Percentiles rank a stretch among this genome's conserved stretches.
Conservation (phyloP, 164 flowering plant species). For the Liquidambar formosana region DNA sequence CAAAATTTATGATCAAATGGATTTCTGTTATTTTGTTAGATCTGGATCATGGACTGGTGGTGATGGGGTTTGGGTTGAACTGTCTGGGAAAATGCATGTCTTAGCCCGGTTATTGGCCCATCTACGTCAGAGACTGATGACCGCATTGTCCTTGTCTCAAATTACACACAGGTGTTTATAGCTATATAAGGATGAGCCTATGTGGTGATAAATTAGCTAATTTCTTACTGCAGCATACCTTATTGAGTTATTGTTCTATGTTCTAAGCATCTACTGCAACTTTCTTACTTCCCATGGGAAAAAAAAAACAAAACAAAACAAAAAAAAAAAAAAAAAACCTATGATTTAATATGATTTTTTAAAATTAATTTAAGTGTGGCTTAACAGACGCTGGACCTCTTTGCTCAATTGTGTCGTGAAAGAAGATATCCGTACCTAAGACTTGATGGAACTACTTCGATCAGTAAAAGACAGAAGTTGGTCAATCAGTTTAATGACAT, state of each 20-base stretch:
- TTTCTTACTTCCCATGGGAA: neutral
- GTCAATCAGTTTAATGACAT: conserved; percentile 83
- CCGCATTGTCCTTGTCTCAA: conserved; percentile 94
- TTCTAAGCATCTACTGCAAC: neutral
- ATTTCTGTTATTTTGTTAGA: conserved; percentile 38
- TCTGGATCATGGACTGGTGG: conserved; percentile 99
- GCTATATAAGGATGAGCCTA: neutral
- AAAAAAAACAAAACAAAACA: too few relatives aligned
- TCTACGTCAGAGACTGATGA: conserved; percentile 85
- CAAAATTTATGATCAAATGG: neutral
- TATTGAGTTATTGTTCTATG: too few relatives aligned
- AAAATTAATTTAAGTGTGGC: conserved; percentile 6
- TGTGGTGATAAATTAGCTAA: neutral
- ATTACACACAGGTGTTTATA: conserved; percentile 88
- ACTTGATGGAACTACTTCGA: conserved; percentile 95
- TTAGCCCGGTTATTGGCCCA: conserved; percentile 87
- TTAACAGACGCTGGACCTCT: conserved; percentile 85
- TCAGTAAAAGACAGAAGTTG: conserved; percentile 89
- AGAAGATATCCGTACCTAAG: conserved; percentile 91
- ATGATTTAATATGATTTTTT: neutral
- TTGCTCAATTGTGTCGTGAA: conserved; percentile 96
- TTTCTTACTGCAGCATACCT: neutral
- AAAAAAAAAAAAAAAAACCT: too few relatives aligned
- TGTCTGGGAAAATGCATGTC: conserved; percentile 98
- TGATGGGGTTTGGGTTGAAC: conserved; percentile 94